Evolutionary conservation across 306 rosid species (phyloP).

Genomic region (Arachis hypogaea): DNA sequence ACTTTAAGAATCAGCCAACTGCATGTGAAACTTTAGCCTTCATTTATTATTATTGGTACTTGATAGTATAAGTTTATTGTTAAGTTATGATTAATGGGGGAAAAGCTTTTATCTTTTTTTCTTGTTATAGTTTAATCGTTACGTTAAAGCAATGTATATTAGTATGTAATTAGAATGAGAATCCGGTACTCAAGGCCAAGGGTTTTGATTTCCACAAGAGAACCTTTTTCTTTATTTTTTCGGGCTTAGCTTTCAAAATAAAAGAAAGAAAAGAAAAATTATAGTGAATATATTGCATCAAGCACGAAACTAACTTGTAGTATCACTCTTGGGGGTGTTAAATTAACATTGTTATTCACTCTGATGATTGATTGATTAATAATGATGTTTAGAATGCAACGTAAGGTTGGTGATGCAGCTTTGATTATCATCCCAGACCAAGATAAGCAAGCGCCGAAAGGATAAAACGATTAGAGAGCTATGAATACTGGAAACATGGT

Average conservation of each 20-base stretch:
- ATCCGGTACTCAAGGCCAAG: neutral
- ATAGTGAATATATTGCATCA: neutral
- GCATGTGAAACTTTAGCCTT: slow-evolving; percentile 9
- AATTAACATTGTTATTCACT: neutral
- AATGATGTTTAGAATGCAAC: neutral
- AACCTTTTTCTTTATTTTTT: neutral
- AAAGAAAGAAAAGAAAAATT: too few species aligned
- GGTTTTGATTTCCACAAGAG: too few species aligned
- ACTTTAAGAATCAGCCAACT: neutral
- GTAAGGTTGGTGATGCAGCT: neutral
- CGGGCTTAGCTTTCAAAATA: too few species aligned
- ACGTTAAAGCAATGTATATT: slow-evolving; percentile 1
- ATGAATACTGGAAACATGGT: neutral
- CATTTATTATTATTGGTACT: neutral
- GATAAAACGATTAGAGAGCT: neutral
- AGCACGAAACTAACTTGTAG: neutral
- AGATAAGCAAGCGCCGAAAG: neutral
- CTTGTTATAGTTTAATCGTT: neutral
- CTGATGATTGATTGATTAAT: neutral
- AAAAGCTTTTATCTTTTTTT: neutral
- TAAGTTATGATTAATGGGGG: neutral
- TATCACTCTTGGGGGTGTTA: too few species aligned
- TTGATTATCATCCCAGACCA: neutral
- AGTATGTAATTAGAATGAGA: neutral
- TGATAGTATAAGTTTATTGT: neutral